Base-by-base conservation (phyloP, 495 filamentous ascomycete genomes). In the Extremus antarcticus region DNA sequence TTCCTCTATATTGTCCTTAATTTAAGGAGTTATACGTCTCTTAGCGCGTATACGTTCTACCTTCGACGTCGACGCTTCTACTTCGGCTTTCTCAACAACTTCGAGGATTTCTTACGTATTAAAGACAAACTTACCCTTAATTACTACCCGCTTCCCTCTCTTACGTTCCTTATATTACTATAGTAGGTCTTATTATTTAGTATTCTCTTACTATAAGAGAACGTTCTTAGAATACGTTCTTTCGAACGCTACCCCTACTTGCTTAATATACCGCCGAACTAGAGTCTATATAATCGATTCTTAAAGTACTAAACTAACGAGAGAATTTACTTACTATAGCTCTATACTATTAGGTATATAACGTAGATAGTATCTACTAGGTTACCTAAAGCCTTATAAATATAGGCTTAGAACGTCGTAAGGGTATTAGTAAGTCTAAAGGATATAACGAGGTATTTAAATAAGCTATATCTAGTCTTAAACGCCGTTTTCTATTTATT, bases 91-190 rank as follows among this genome's bases (percentile, higher is more conserved):
- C 43, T 46, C 19, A 21, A 46, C 19, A 21, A 46, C 43, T 20
- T 46, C 19, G 19, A 46, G 43, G 43, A 46, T 46, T 46, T 46
- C 43, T 9, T 21, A 21, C 43, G 43, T 46, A 46, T 46, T 46
- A 46, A 46, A 46, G 43, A 46, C 43, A 20, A 21, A 46, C 19
- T 46, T 46, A 8, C 43, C 43, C 20, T 46, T 46, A 10, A 46
- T 46, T 46, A 19, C 43, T 8, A 46, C 43, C n/a, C 35, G 9
- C n/a, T 39, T 39, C 35, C 35, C 35, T 39, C n/a, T 39, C n/a
- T 9, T 39, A 39, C 35, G 35, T 39, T 39, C n/a, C 35, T 39
- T 39, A 39, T n/a, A n/a, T 9, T 39, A 39, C n/a, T 39, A 39
- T 39, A 39, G n/a, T 9, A 39, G 35, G 9, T 39, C 35, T n/a